Evolutionary conservation across 805 yeast genomes (phyloP).

Genomic region (Teunomyces cretensis): DNA sequence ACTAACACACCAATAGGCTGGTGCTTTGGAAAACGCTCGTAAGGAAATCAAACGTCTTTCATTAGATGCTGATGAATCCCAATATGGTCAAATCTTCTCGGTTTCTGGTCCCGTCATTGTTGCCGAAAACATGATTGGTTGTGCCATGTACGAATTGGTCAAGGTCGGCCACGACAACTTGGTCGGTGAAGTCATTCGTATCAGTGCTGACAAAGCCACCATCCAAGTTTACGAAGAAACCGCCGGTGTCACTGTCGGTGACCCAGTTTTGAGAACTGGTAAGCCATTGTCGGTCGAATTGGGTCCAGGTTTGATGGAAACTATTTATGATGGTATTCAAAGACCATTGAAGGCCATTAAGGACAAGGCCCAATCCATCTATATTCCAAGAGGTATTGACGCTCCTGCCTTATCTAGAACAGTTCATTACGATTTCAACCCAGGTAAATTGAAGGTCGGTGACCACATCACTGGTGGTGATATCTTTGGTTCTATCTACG

Average conservation of each 20-base stretch:
- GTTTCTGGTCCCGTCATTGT: slow-evolving; percentile 98
- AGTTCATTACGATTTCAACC: slow-evolving; percentile 81
- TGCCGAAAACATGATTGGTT: slow-evolving; percentile 98
- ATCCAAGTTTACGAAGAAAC: slow-evolving; percentile 99
- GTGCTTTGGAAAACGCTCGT: slow-evolving; percentile 96
- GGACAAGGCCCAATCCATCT: slow-evolving; percentile 84
- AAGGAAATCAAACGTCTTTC: slow-evolving; percentile 86
- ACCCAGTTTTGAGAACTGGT: slow-evolving; percentile 97
- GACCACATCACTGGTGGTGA: slow-evolving; percentile 99
- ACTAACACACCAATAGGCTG: slow-evolving; percentile 58
- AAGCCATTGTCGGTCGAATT: slow-evolving; percentile 98
- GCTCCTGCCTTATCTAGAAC: slow-evolving; percentile 92
- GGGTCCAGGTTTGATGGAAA: slow-evolving; percentile 99
- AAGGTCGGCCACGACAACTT: slow-evolving; percentile 95
- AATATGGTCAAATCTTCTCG: slow-evolving; percentile 86
- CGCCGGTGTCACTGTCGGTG: slow-evolving; percentile 98
- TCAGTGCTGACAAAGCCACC: slow-evolving; percentile 94
- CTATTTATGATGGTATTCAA: slow-evolving; percentile 98
- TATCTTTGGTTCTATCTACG: slow-evolving; percentile 89
- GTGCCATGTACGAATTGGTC: slow-evolving; percentile 99
- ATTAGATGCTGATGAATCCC: slow-evolving; percentile 64
- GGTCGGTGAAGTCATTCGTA: slow-evolving; percentile 98
- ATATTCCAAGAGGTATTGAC: slow-evolving; percentile 98
- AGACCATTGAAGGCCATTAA: slow-evolving; percentile 95
- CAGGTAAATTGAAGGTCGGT: slow-evolving; percentile 78